Conservation (phyloP, 2,329 filamentous ascomycete species). For the Biscogniauxia mediterranea region DNA sequence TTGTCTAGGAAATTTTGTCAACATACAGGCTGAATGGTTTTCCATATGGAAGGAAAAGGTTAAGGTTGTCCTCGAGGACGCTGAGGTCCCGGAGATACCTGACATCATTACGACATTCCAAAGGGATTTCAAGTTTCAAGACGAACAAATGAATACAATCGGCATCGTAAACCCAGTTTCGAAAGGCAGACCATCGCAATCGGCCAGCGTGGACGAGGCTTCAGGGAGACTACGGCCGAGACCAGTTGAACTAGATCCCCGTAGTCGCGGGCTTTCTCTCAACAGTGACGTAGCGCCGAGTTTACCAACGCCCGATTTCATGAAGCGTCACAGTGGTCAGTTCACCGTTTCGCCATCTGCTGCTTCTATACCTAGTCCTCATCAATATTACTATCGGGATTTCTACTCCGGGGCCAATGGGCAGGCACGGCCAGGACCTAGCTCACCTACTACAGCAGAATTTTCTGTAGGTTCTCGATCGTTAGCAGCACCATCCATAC, state of each 20-base stretch:
- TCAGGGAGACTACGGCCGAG: conserved; percentile 49
- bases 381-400: conserved; percentile 57
- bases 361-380: conserved; percentile 46
- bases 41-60: conserved; percentile 82
- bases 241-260: conserved; percentile 47
- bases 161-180: conserved; percentile 75
- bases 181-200: conserved; percentile 57
- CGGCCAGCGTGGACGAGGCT: conserved; percentile 54
- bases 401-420: conserved; percentile 45
- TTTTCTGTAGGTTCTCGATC: conserved; percentile 48
- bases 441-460: conserved; percentile 56
- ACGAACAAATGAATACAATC: conserved; percentile 68
- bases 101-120: conserved; percentile 78
- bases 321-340: conserved; percentile 63
- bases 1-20: conserved; percentile 79
- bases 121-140: conserved; percentile 73
- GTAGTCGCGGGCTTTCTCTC: conserved; percentile 59
- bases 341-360: conserved; percentile 60
- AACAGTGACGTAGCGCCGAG: conserved; percentile 62
- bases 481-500: conserved; percentile 43
- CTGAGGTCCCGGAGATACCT: conserved; percentile 63
- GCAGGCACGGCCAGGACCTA: conserved; percentile 56
- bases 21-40: conserved; percentile 82
- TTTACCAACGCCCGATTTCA: conserved; percentile 65
- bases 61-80: conserved; percentile 67